These are phyloP conservation scores for Salvia splendens DNA, from an alignment of 257 asterid genomes.

Conservation along the genomic window DNA sequence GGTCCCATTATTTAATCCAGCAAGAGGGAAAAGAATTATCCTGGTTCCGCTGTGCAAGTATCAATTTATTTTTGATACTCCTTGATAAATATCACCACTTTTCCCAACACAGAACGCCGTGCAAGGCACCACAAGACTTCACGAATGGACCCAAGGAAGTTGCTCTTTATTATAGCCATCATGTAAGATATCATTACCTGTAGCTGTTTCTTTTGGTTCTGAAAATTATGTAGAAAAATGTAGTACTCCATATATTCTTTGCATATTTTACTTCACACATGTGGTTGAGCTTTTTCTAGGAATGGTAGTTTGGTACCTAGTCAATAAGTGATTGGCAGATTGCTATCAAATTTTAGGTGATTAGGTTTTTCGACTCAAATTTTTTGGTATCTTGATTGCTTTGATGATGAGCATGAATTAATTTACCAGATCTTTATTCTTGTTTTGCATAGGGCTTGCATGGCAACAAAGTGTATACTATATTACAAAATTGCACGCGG, in stretches of 20 bases:
- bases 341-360: not conserved
- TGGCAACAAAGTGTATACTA: slow-evolving; percentile 94
- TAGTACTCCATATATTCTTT: not conserved
- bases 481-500: slow-evolving; percentile 79
- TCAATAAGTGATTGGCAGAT: not conserved
- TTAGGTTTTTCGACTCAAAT: not conserved
- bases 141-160: slow-evolving; percentile 94
- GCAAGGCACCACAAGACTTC: slow-evolving; percentile 67
- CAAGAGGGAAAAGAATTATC: too few relatives aligned
- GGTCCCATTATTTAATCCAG: too few relatives aligned
- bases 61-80: too few relatives aligned
- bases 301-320: not conserved
- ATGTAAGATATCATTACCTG: slow-evolving; percentile 30
- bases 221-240: not conserved
- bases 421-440: not conserved
- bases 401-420: not conserved
- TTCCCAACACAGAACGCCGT: slow-evolving; percentile 49
- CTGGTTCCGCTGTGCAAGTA: too few relatives aligned
- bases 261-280: slow-evolving; percentile 2
- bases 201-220: not conserved
- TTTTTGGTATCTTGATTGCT: not conserved
- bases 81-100: too few relatives aligned
- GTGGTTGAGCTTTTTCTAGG: not conserved
- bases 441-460: slow-evolving; percentile 74
- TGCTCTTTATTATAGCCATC: slow-evolving; percentile 68